Evolutionary conservation across 2,329 filamentous ascomycete genomes (phyloP), one percentile per base, ranked within the genome.

Genomic region (Hymenoscyphus fructigenus): DNA sequence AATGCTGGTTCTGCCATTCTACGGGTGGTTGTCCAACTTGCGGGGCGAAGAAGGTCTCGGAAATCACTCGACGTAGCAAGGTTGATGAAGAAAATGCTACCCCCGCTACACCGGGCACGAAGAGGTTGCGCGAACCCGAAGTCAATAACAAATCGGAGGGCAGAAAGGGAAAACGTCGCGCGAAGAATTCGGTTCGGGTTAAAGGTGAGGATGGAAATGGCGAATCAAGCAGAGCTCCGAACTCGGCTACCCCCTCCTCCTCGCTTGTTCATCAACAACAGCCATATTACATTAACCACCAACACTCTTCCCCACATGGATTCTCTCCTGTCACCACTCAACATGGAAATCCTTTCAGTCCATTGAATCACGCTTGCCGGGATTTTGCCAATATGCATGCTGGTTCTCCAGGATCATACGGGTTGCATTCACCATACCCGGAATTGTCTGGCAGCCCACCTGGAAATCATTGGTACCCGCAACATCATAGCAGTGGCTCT

Each of bases 1-100:
- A 64, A 17, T 73, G 71, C 58, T 71, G 67, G 68, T 73, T 63
- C 50, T 72, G 70, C 60, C 60, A 59, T 50, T 65, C 68, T 4
- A 67, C 17, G 28, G 64, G 61, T 2, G 67, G 62, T 28, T 71
- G 69, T 50, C 29, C 61, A 7, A 58, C 47, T 26, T 71, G 71
- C 47, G 66, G 67, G 12, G 62, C 66, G 5, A 61, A 61, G 47
- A 57, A 63, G 3, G 36, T 63, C 20, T 26, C 55, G n/a, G 55
- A 57, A 57, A n/a, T 29, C 55, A 32, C 12, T 17, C 28, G 20
- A 26, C 20, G 47, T n/a, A n/a, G 9, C 12, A 23, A 56, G 17
- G 7, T 29, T 23, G 55, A 29, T 29, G 23, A 57, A 29, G 20
- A 29, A 6, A 17, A 17, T n/a, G 57, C n/a, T 9, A 20, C n/a